These are phyloP conservation scores for Globisporangium acanthophoron DNA, from an alignment of 352 stramenopile species.

Conservation along the genomic window DNA sequence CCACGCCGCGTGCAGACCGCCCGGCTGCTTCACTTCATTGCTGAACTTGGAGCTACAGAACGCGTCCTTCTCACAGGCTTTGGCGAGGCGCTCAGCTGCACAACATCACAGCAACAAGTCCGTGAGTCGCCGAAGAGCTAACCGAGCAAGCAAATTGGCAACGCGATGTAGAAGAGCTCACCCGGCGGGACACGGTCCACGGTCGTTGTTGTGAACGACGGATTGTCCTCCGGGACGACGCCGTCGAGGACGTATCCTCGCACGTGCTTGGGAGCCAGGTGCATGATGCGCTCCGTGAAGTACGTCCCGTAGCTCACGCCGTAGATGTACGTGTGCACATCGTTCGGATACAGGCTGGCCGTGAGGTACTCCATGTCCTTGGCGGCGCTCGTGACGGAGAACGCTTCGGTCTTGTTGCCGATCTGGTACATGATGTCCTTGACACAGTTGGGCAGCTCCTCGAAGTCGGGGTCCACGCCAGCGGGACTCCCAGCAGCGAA, in stretches of 20 bases:
- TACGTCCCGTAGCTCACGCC: constrained; percentile 25
- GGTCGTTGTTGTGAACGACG: constrained; percentile 7
- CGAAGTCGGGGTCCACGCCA: neutral
- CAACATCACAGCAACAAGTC: neutral
- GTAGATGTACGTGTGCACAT: constrained; percentile 16
- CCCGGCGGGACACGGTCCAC: neutral
- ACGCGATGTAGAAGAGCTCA: too few species aligned
- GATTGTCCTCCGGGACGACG: constrained; percentile 9
- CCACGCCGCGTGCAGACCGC: neutral
- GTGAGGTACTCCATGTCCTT: neutral
- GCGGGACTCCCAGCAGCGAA: constrained; percentile 1
- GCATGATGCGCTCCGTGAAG: constrained; percentile 17
- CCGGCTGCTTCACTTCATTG: constrained; percentile 5
- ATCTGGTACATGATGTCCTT: constrained; percentile 34
- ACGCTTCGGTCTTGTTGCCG: constrained; percentile 53
- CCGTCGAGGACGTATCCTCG: constrained; percentile 25
- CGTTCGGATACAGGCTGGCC: neutral
- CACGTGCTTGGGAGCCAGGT: constrained; percentile 13
- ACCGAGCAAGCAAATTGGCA: too few species aligned
- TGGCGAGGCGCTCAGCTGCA: neutral
- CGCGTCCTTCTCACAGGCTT: constrained; percentile 3
- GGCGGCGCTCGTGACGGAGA: constrained; percentile 34
- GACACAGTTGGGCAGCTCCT: constrained; percentile 8
- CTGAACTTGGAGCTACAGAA: constrained; percentile 12
- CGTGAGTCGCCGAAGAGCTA: too few species aligned